A percentile compares a stretch with the other conserved stretches of the same genome.
These are phyloP conservation scores for Epithele typhae DNA, from an alignment of 768 basidiomycete species.

Conservation along the genomic window DNA sequence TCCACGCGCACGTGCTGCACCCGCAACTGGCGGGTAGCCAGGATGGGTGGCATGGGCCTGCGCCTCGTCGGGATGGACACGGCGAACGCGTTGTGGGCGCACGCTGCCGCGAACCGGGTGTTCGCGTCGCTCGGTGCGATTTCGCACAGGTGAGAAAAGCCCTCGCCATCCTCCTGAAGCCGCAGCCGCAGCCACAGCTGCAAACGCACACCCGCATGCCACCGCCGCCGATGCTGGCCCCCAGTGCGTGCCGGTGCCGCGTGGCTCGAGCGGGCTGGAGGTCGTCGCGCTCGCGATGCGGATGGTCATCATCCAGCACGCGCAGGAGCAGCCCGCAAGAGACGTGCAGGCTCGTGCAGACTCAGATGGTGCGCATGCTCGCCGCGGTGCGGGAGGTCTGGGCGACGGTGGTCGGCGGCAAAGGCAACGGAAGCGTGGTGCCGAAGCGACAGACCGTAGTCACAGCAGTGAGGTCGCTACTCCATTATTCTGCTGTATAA, in stretches of 20 bases:
- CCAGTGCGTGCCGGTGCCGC: neutral
- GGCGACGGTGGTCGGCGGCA: neutral
- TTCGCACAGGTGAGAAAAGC: slow-evolving; percentile 36
- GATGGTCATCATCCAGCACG: slow-evolving; percentile 29
- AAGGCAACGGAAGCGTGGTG: slow-evolving; percentile 7
- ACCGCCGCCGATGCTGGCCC: neutral
- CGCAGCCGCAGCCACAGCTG: no score
- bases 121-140: slow-evolving; percentile 35
- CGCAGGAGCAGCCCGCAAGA: slow-evolving; percentile 28
- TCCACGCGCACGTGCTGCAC: no score
- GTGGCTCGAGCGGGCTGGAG: slow-evolving; percentile 8
- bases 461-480: no score
- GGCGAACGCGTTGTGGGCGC: slow-evolving; percentile 22
- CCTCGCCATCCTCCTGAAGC: slow-evolving; percentile 24
- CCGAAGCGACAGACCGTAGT: neutral
- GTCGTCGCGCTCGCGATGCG: slow-evolving; percentile 21
- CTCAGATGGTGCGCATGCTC: slow-evolving; percentile 17
- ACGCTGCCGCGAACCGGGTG: no score
- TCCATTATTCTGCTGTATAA: no score
- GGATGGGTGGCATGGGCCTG: neutral
- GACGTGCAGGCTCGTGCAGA: slow-evolving; percentile 30
- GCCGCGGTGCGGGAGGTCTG: neutral
- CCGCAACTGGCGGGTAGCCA: no score
- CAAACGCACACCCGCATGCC: no score
- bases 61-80: neutral